Conservation (phyloP, 2,329 filamentous ascomycete genomes). For the Fusarium heterosporum region DNA sequence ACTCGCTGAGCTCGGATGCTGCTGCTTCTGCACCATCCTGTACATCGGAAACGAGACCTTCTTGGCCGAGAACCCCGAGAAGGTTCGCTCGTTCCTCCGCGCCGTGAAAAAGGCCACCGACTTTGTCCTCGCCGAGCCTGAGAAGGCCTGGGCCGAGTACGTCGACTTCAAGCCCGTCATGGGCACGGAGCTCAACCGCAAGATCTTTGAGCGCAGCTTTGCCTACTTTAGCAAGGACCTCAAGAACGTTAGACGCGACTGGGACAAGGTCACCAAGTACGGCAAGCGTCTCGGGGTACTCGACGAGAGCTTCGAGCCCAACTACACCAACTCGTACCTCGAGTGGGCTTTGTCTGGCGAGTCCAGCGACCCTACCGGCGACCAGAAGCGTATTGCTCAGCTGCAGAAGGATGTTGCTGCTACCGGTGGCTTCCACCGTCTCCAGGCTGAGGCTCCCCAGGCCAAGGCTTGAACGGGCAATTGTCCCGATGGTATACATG, state of each 20-base stretch:
- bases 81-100: constrained; percentile 74
- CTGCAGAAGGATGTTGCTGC: constrained; percentile 75
- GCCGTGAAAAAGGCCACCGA: constrained; percentile 82
- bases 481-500: neutral
- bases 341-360: constrained; percentile 74
- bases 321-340: constrained; percentile 80
- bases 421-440: constrained; percentile 72
- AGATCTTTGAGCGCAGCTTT: constrained; percentile 83
- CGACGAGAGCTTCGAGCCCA: constrained; percentile 71
- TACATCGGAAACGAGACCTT: constrained; percentile 84
- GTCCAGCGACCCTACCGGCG: constrained; percentile 73
- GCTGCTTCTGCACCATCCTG: constrained; percentile 85
- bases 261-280: constrained; percentile 81
- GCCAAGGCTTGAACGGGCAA: constrained; percentile 27
- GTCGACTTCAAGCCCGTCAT: constrained; percentile 78
- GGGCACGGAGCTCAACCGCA: constrained; percentile 75
- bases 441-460: constrained; percentile 47
- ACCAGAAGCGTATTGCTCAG: constrained; percentile 79
- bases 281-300: constrained; percentile 79
- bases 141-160: constrained; percentile 74
- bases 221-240: constrained; percentile 81
- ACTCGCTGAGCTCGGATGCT: constrained; percentile 82
- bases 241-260: constrained; percentile 80
- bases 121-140: constrained; percentile 73
- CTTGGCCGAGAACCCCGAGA: constrained; percentile 72